Evolutionary conservation across 495 filamentous ascomycete genomes (phyloP).

Genomic region (Trypethelium eluteriae): DNA sequence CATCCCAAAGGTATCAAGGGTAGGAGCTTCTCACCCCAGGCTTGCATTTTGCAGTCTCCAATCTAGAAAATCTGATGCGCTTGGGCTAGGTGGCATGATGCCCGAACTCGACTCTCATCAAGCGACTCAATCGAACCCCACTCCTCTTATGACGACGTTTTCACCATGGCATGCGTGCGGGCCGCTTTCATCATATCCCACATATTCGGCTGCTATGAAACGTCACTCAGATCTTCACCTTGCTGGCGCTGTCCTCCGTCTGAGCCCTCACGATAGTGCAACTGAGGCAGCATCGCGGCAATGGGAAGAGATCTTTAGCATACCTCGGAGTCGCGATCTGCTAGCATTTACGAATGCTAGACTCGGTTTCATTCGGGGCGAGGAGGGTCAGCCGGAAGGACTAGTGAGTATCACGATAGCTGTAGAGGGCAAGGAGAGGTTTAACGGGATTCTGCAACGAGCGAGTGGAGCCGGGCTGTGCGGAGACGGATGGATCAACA

Average conservation of each 20-base stretch:
- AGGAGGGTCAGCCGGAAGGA: conserved; percentile 26
- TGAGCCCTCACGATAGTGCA: conserved; percentile 23
- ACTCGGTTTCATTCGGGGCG: conserved; percentile 26
- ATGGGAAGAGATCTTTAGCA: conserved; percentile 32
- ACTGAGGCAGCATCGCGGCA: conserved; percentile 26
- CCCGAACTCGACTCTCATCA: conserved; percentile 31
- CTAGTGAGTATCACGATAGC: conserved; percentile 27
- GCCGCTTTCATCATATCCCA: conserved; percentile 17
- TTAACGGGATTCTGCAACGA: conserved; percentile 24
- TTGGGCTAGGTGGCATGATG: conserved; percentile 27
- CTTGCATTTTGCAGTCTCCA: not conserved
- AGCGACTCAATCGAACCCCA: conserved; percentile 20
- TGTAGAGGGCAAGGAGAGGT: conserved; percentile 24
- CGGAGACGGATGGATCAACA: conserved; percentile 26
- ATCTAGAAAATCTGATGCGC: not conserved
- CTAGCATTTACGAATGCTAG: conserved; percentile 31
- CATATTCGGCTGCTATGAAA: conserved; percentile 26
- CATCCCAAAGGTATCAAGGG: conserved; percentile 33
- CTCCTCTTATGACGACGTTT: conserved; percentile 27
- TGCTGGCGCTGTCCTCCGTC: conserved; percentile 24
- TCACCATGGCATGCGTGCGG: conserved; percentile 32
- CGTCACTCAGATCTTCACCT: conserved; percentile 23
- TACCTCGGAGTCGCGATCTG: conserved; percentile 27
- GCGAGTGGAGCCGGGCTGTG: conserved; percentile 24
- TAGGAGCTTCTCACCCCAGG: conserved; percentile 1